Evolutionary conservation across 202 grass and related monocot species (phyloP).

Genomic region (Setaria viridis): DNA sequence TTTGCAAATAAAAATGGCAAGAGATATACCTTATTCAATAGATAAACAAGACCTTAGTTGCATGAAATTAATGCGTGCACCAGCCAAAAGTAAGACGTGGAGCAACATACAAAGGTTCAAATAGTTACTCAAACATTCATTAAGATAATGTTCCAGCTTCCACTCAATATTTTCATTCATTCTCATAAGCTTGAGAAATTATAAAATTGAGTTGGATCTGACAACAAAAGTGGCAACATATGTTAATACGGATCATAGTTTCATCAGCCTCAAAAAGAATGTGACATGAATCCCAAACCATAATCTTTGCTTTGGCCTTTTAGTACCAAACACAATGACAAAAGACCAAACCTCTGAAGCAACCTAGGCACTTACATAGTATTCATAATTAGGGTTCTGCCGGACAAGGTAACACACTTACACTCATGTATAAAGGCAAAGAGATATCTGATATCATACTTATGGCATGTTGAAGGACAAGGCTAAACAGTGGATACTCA

Average conservation of each 20-base stretch:
- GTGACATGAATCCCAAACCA: background rate
- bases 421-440: conserved; percentile 15
- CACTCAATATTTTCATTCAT: background rate
- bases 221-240: conserved; percentile 5
- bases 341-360: conserved; percentile 30
- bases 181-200: conserved; percentile 9
- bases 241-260: conserved; percentile 11
- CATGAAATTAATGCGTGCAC: conserved; percentile 12
- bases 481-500: conserved; percentile 6
- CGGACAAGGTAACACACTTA: conserved; percentile 6
- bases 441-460: background rate
- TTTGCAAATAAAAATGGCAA: conserved; percentile 4
- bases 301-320: conserved; percentile 25
- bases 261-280: background rate
- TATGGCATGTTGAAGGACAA: conserved; percentile 25
- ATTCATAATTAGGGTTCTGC: conserved; percentile 10
- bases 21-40: background rate
- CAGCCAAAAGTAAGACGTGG: conserved; percentile 2
- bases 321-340: background rate
- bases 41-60: background rate
- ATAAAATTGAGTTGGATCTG: background rate
- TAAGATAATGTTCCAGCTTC: conserved; percentile 21
- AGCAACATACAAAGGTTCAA: conserved; percentile 12
- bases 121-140: background rate
- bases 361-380: conserved; percentile 7